Base-by-base conservation (phyloP, 2,329 filamentous ascomycete species). In the Colletotrichum sp. region DNA sequence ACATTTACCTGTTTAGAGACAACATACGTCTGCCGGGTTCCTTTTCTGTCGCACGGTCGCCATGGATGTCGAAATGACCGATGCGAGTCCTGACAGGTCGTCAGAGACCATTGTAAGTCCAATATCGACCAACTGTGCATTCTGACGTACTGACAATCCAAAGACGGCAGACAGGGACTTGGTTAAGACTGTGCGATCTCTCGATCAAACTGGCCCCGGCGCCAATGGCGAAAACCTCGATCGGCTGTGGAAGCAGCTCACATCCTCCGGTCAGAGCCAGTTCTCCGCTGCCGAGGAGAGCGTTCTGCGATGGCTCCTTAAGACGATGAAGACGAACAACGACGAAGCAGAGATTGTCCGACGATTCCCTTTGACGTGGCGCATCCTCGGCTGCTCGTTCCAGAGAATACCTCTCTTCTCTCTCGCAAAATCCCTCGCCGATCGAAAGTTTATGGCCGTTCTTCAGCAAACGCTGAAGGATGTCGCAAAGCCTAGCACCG, bases 361-460 rank as follows among this genome's bases (percentile, higher is more conserved):
- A 78, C 86, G 90, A 76, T 91, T 88, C 78, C 89, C 90, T 62
- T 81, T 90, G 68, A 87, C 90, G 12, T 93, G 92, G 94, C 87
- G 85, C 34, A 88, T 95, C 43, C 82, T 96, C 28, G 86, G 87
- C 59, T 89, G 89, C 74, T 86, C 94, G 63, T 88, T 95, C 69
- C 86, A 88, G 65, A 86, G 91, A n/a, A 90, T 96, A 21, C 93
- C 94, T 0, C 86, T 92, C 0, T 92, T 94, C 61, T 92, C 91
- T 13, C 87, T 95, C 28, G 94, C 94, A 10, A 92, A 92, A 73
- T 92, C 94, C 5, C 87, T 98, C 8, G 92, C 91, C 26, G 92
- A 96, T 73, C 89, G 93, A 72, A 89, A 91, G 61, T 95, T 97
- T 69, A 84, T 94, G 38, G 84, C 85, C 1, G 90, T 95, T 12